Evolutionary conservation across 495 filamentous ascomycete species (phyloP).

Genomic region (Daldinia concentrica): DNA sequence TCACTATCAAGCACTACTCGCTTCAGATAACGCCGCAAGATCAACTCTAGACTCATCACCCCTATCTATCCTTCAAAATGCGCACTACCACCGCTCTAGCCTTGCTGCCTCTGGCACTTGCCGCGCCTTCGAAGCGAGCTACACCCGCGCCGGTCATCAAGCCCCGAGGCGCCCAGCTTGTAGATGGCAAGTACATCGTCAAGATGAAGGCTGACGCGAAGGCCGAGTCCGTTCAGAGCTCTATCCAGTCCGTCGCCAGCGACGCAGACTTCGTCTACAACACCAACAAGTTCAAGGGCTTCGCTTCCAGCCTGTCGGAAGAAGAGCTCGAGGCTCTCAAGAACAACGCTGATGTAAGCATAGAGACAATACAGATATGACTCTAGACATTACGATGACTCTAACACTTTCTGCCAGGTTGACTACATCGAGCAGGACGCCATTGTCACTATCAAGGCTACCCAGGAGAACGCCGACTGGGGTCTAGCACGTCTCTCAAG

Average conservation of each 20-base stretch:
- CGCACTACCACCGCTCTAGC: slow-evolving; percentile 39
- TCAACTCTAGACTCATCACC: not conserved
- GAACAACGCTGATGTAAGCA: slow-evolving; percentile 51
- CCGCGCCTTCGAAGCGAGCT: slow-evolving; percentile 42
- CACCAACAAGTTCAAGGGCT: slow-evolving; percentile 55
- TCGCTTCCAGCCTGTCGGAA: slow-evolving; percentile 50
- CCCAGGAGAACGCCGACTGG: slow-evolving; percentile 62
- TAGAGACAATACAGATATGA: not conserved
- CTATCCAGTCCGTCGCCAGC: slow-evolving; percentile 44
- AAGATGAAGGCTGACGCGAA: slow-evolving; percentile 49
- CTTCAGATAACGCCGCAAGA: slow-evolving; percentile 6
- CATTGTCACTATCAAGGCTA: slow-evolving; percentile 54
- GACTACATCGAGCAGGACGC: slow-evolving; percentile 64
- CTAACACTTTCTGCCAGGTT: slow-evolving; percentile 43
- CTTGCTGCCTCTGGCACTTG: slow-evolving; percentile 46
- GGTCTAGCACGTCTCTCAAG: slow-evolving; percentile 65
- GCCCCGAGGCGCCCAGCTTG: slow-evolving; percentile 42
- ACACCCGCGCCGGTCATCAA: slow-evolving; percentile 42
- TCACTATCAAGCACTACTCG: not conserved
- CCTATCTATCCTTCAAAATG: slow-evolving; percentile 33
- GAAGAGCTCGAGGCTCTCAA: slow-evolving; percentile 54
- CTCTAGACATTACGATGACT: slow-evolving; percentile 8
- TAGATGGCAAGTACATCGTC: slow-evolving; percentile 57
- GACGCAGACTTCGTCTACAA: slow-evolving; percentile 55
- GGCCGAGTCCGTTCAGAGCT: slow-evolving; percentile 45